Base-by-base conservation (phyloP, 78 protist genomes). In the Chrysochromulina parva region DNA sequence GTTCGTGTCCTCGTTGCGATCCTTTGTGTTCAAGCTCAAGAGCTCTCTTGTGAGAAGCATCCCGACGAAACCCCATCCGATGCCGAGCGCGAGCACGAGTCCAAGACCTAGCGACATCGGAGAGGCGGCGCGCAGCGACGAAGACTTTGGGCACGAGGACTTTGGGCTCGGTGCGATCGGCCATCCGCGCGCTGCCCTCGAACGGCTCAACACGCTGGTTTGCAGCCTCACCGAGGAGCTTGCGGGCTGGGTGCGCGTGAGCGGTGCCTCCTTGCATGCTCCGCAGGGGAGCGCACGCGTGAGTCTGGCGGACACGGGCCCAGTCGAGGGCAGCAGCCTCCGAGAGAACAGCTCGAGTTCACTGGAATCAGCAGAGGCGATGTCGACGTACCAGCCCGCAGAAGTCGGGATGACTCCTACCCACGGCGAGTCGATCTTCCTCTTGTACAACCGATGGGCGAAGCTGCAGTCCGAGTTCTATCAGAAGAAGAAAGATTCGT, bases 381-480 rank as follows among this genome's bases (percentile, higher is more conserved):
- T 11, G 5, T 2, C 58, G n/a, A 28, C 6, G 3, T 10, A 14
- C 14, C 59, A 5, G 94, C 19, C 57, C 52, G 5, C 22, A 28
- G 50, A 53, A n/a, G 82, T 2, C 82, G 53, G 28, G 82, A 14
- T 3, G 48, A 5, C 3, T 7, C 57, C 52, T 2, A 52, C 6
- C 88, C 67, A 55, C 50, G 91, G 73, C 11, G 92, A 93, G 90
- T 20, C 90, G 38, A 17, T 93, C 24, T 50, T 67, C 24, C 28
- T 93, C 58, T 2, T 90, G 85, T 65, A 13, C 52, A 52, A 19
- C 52, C 92, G 95, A 19, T 94, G 96, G 96, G 58, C 57, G 53
- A 94, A 94, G 71, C 87, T 94, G 50, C 71, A 3, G n/a, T 16
- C 20, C 14, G 93, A 89, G 24, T 73, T 94, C 52, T 74, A 54